Evolutionary conservation across 441 rosid species (phyloP), one percentile per base, ranked within the genome.

Genomic region (Erodium trifolium): DNA sequence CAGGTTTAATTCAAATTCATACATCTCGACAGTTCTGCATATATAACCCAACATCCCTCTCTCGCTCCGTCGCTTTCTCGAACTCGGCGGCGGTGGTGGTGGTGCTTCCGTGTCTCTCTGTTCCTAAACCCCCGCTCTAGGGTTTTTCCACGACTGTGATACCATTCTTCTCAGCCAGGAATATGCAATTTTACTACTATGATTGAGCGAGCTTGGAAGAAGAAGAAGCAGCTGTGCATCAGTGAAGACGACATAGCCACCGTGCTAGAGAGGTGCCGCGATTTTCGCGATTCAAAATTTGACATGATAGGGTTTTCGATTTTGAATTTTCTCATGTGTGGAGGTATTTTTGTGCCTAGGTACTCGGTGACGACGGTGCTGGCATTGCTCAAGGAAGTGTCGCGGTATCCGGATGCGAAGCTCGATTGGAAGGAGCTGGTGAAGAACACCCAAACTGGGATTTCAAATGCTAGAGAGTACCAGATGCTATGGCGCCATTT

Each of bases 401-500:
- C 45, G 3, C 63, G 35, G 2, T 68, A 17, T 14, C 57, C 53
- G 12, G 55, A 47, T 10, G n/a, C 31, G 31, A 67, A 43, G 29
- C 41, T 67, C 2, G 69, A 67, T 67, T 67, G 69, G 69, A 47
- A 67, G 29, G 69, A 18, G 29, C 45, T 67, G 69, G 69, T 67
- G 51, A 67, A 67, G 35, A 67, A 67, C 29, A 39, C 69, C 17
- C 16, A 37, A 3, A 67, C 69, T 18, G 69, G 69, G 29, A 67
- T 67, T 34, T 31, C 55, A 4, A 67, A 67, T 67, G 69, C 69
- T 5, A 67, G 69, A 34, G 69, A 67, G 69, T 67, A 67, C 14
- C 69, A 43, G 69, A 67, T 67, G 69, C 63, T 49, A 2, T 68
- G 70, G 62, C 70, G 70, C 29, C 63, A 68, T 29, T 53, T 68